phyloP scores from a whole-genome alignment of 805 yeast species.

The Priceomyces carsonii region DNA sequence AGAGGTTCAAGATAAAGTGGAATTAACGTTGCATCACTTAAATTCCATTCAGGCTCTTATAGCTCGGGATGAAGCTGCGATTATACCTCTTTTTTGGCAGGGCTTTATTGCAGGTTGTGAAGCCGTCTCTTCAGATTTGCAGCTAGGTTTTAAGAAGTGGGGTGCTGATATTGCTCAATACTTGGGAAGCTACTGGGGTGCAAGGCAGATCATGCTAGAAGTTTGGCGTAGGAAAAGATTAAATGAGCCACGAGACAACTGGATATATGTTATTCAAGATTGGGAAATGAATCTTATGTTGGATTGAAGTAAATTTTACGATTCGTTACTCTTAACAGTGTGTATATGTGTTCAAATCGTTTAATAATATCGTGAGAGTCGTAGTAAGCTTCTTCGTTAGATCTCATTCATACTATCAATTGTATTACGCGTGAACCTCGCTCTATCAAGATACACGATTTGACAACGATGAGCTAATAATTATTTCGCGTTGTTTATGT shows the following conservation, averaged over 20 bases:
- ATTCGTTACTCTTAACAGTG: no score
- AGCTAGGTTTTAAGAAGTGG: slow-evolving; percentile 72
- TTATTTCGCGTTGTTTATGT: no score
- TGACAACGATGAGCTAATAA: no score
- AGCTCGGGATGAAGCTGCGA: slow-evolving; percentile 54
- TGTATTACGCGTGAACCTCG: no score
- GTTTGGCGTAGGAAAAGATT: slow-evolving; percentile 76
- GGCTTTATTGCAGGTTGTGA: slow-evolving; percentile 89
- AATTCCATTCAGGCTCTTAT: slow-evolving; percentile 61
- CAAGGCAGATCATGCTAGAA: slow-evolving; percentile 80
- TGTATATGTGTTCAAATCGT: no score
- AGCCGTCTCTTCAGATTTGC: slow-evolving; percentile 57
- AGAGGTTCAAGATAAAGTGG: slow-evolving; percentile 62
- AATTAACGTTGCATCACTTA: slow-evolving; percentile 60
- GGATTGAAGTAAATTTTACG: slow-evolving; percentile 36
- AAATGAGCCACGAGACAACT: slow-evolving; percentile 59
- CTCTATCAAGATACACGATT: no score
- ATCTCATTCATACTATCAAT: no score
- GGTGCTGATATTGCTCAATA: slow-evolving; percentile 57
- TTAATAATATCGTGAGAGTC: no score
- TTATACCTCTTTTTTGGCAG: slow-evolving; percentile 83
- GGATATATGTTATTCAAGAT: slow-evolving; percentile 78
- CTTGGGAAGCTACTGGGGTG: slow-evolving; percentile 81
- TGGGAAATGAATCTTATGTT: slow-evolving; percentile 88
- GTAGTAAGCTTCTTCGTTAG: no score